A percentile compares a stretch with the other conserved stretches of the same genome.
Evolutionary conservation across 2,329 filamentous ascomycete genomes (phyloP).

Genomic region (Aureobasidium mangrovei): DNA sequence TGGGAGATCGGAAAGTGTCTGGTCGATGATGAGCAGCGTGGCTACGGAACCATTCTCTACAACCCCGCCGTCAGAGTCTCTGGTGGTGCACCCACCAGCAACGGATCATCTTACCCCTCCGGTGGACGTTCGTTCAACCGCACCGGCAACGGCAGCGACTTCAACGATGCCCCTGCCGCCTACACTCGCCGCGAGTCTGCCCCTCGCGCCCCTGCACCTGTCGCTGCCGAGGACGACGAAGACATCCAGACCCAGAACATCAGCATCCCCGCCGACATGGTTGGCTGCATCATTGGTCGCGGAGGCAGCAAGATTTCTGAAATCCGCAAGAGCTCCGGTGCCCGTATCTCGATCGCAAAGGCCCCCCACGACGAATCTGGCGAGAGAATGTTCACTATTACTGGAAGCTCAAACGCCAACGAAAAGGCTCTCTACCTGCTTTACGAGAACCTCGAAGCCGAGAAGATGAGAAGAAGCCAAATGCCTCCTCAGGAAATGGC

Average conservation of each 20-base stretch:
- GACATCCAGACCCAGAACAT: conserved; percentile 99
- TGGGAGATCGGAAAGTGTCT: conserved; percentile 99
- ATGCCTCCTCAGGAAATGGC: conserved; percentile 35
- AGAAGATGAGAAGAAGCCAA: conserved; percentile 97
- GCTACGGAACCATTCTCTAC: conserved; percentile 93
- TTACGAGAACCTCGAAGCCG: conserved; percentile 97
- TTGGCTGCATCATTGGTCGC: conserved; percentile 96
- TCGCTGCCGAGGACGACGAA: conserved; percentile 91
- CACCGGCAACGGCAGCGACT: conserved; percentile 94
- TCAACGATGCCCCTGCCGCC: conserved; percentile 68
- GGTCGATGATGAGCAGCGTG: conserved; percentile 94
- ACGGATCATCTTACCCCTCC: conserved; percentile 48
- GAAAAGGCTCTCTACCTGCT: conserved; percentile 92
- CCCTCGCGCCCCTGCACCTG: conserved; percentile 65
- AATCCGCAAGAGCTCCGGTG: conserved; percentile 92
- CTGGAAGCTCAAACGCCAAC: conserved; percentile 86
- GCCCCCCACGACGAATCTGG: conserved; percentile 93
- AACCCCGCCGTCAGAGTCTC: conserved; percentile 90
- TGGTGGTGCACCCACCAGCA: conserved; percentile 45
- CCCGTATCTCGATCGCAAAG: conserved; percentile 96
- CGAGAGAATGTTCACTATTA: conserved; percentile 99
- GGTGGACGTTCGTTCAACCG: conserved; percentile 53
- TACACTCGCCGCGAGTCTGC: conserved; percentile 71
- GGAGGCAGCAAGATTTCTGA: conserved; percentile 96
- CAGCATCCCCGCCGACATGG: conserved; percentile 98